Conservation (phyloP, 768 basidiomycete genomes). For the Mycena galericulata region DNA sequence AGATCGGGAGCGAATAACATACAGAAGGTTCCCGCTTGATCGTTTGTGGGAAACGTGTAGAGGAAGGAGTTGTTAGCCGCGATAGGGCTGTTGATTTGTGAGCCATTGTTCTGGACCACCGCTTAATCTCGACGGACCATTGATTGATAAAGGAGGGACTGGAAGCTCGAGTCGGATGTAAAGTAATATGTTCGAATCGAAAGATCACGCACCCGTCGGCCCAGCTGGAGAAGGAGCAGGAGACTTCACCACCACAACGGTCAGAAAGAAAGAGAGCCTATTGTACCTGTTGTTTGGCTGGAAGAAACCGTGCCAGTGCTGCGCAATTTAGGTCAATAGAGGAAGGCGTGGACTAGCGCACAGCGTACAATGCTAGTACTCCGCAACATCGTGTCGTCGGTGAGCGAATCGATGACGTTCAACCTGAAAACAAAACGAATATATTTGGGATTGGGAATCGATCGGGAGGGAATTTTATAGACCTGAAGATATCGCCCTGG, state of each 20-base stretch:
- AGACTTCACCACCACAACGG: too few relatives aligned
- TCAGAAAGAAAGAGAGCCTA: too few relatives aligned
- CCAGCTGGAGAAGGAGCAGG: too few relatives aligned
- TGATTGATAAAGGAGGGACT: conserved; percentile 27
- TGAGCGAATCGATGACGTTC: conserved; percentile 54
- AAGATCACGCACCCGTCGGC: conserved; percentile 39
- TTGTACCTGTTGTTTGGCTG: conserved; percentile 40
- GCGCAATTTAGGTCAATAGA: neutral
- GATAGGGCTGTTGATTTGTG: too few relatives aligned
- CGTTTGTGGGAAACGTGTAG: conserved; percentile 37
- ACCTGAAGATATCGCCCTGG: conserved; percentile 46
- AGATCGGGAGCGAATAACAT: too few relatives aligned
- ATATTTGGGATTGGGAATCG: too few relatives aligned
- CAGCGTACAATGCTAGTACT: conserved; percentile 54
- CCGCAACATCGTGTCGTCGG: conserved; percentile 52
- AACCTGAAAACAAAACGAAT: conserved; percentile 41
- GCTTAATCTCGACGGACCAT: too few relatives aligned
- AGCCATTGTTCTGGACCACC: too few relatives aligned
- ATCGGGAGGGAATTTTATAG: too few relatives aligned
- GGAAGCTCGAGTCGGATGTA: neutral
- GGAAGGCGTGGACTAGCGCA: neutral
- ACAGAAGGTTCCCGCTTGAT: conserved; percentile 19
- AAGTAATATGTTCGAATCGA: too few relatives aligned
- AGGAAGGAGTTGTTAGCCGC: conserved; percentile 42
- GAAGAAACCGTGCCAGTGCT: conserved; percentile 40